Conservation (phyloP, 148 eudicot genomes). For the Chenopodium album region DNA sequence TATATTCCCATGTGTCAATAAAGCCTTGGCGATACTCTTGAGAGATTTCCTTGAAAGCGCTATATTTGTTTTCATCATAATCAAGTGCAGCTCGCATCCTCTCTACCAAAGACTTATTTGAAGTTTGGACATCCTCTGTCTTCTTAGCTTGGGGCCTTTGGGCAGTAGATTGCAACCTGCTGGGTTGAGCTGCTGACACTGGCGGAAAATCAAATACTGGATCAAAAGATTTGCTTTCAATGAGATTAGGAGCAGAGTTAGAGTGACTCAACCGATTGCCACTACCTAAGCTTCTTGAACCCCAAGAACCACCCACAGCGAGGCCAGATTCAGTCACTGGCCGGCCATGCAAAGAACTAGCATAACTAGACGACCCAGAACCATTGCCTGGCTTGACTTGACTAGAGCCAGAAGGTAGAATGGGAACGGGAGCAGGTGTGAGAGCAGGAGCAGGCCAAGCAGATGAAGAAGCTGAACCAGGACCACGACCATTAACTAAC, state of each 20-base stretch:
- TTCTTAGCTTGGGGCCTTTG: conserved; percentile 29
- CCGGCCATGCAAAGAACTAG: conserved; percentile 43
- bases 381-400: conserved; percentile 36
- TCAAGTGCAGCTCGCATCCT: conserved; percentile 71
- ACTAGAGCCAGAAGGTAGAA: conserved; percentile 34
- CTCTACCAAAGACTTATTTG: conserved; percentile 93
- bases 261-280: conserved; percentile 55
- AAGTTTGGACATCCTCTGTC: conserved; percentile 64
- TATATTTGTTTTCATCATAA: conserved; percentile 66
- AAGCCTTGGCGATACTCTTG: conserved; percentile 78
- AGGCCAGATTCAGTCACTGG: conserved; percentile 11
- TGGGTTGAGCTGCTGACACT: conserved; percentile 57
- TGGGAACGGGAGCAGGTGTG: conserved; percentile 12
- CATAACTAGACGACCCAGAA: conserved; percentile 45
- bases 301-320: conserved; percentile 38
- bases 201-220: conserved; percentile 76
- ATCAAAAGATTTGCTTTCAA: conserved; percentile 42
- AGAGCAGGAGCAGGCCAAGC: conserved; percentile 20
- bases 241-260: conserved; percentile 65
- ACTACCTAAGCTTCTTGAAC: conserved; percentile 39
- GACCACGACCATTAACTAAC: conserved; percentile 38
- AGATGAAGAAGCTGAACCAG: conserved; percentile 23
- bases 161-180: conserved; percentile 32
- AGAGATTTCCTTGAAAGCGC: conserved; percentile 69
- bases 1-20: conserved; percentile 64